Evolutionary conservation across 2,329 filamentous ascomycete species (phyloP).

Genomic region (Pseudocercospora crystallina): DNA sequence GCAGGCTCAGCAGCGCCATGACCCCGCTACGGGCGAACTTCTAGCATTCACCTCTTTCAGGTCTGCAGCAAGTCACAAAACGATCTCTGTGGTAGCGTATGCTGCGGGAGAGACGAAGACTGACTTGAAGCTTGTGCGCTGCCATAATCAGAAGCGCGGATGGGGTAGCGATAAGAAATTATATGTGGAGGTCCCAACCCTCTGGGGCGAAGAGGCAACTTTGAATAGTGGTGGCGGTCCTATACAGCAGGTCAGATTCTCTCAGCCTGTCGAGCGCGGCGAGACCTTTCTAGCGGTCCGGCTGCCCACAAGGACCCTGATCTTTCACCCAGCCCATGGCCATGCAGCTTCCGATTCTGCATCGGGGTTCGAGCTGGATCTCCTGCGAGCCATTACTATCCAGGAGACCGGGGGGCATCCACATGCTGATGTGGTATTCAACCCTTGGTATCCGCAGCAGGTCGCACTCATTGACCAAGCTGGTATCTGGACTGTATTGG

Average conservation of each 20-base stretch:
- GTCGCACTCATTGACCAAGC: slow-evolving; percentile 65
- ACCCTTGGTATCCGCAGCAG: slow-evolving; percentile 60
- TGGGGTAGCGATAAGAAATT: slow-evolving; percentile 53
- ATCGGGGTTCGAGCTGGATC: slow-evolving; percentile 58
- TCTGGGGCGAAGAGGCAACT: slow-evolving; percentile 50
- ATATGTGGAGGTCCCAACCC: slow-evolving; percentile 49
- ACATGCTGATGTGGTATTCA: slow-evolving; percentile 66
- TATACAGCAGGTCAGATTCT: slow-evolving; percentile 57
- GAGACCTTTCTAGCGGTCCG: slow-evolving; percentile 53
- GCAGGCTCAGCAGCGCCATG: slow-evolving; percentile 36
- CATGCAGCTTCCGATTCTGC: slow-evolving; percentile 24
- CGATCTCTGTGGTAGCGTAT: slow-evolving; percentile 37
- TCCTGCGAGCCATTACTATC: slow-evolving; percentile 54
- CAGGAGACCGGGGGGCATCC: slow-evolving; percentile 54
- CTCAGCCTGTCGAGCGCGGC: slow-evolving; percentile 43
- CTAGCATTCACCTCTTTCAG: slow-evolving; percentile 59
- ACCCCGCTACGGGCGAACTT: slow-evolving; percentile 44
- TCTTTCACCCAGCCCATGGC: slow-evolving; percentile 48
- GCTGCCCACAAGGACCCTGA: slow-evolving; percentile 43
- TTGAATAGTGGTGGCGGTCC: slow-evolving; percentile 58
- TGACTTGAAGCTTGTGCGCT: slow-evolving; percentile 55
- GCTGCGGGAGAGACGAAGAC: slow-evolving; percentile 58
- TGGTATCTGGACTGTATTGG: slow-evolving; percentile 69
- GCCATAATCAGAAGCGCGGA: slow-evolving; percentile 54
- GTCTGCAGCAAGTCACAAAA: slow-evolving; percentile 34